Percentiles rank a stretch among this genome's conserved stretches.
Evolutionary conservation across 768 basidiomycete genomes (phyloP).

Genomic region (Heimioporus sp.): DNA sequence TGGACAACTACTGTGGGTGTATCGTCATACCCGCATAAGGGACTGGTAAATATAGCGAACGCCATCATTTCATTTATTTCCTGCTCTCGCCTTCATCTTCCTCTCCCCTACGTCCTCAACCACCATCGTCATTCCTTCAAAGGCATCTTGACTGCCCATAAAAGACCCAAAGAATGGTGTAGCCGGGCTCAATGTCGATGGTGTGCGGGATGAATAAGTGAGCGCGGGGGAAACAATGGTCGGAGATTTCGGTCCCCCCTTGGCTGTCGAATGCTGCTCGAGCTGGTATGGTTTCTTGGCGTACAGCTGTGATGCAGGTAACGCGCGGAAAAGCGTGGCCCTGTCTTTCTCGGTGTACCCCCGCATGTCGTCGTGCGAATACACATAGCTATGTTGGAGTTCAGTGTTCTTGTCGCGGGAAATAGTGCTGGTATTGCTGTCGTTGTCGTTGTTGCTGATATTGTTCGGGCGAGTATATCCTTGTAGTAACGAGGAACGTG

Average conservation of each 20-base stretch:
- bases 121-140: constrained; percentile 25
- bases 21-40: too few species aligned
- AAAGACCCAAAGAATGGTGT: constrained; percentile 73
- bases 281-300: constrained; percentile 11
- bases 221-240: constrained; percentile 64
- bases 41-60: neutral
- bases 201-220: constrained; percentile 63
- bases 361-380: constrained; percentile 19
- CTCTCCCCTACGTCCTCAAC: constrained; percentile 23
- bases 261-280: constrained; percentile 18
- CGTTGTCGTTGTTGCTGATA: constrained; percentile 20
- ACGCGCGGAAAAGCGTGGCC: constrained; percentile 6
- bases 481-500: constrained; percentile 12
- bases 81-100: constrained; percentile 20
- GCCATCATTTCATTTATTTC: constrained; percentile 12
- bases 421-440: constrained; percentile 19
- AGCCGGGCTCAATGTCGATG: constrained; percentile 66
- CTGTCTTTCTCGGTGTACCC: constrained; percentile 2
- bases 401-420: constrained; percentile 14
- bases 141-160: constrained; percentile 28
- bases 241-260: constrained; percentile 43
- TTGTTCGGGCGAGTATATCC: constrained; percentile 23
- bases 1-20: too few species aligned
- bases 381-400: constrained; percentile 21
- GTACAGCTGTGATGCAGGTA: constrained; percentile 11